Evolutionary conservation across 2,329 filamentous ascomycete species (phyloP).

Genomic region (Cercospora sp.): DNA sequence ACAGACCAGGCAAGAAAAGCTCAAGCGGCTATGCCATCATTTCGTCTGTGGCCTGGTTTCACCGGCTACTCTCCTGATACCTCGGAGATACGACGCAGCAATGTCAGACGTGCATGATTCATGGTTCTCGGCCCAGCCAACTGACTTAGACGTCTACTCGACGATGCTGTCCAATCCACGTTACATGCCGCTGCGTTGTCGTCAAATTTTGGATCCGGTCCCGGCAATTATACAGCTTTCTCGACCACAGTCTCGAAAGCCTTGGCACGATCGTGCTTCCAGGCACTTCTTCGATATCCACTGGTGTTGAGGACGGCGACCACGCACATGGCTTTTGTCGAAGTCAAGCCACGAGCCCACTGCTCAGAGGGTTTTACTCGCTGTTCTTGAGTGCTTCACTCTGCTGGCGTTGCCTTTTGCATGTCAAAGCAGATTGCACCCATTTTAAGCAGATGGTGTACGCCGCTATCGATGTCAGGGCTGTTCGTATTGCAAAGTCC

Average conservation of each 20-base stretch:
- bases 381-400: background rate
- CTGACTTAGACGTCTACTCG: background rate
- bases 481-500: background rate
- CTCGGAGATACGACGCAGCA: background rate
- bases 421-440: background rate
- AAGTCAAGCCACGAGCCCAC: background rate
- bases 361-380: background rate
- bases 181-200: background rate
- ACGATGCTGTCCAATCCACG: background rate
- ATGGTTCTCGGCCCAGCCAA: background rate
- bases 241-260: background rate
- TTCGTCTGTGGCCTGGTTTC: background rate
- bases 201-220: background rate
- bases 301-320: background rate
- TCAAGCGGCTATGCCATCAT: background rate
- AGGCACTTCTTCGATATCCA: background rate
- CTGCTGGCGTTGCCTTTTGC: background rate
- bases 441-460: background rate
- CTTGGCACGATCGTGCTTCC: background rate
- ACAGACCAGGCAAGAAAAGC: background rate
- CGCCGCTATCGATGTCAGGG: background rate
- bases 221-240: background rate
- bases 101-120: background rate
- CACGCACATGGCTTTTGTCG: background rate
- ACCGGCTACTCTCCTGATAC: background rate